Percentiles rank a stretch among this genome's conserved stretches.
These are phyloP conservation scores for Fistulinella cinereoalba DNA, from an alignment of 1,284 basidiomycete genomes.

Conservation along the genomic window DNA sequence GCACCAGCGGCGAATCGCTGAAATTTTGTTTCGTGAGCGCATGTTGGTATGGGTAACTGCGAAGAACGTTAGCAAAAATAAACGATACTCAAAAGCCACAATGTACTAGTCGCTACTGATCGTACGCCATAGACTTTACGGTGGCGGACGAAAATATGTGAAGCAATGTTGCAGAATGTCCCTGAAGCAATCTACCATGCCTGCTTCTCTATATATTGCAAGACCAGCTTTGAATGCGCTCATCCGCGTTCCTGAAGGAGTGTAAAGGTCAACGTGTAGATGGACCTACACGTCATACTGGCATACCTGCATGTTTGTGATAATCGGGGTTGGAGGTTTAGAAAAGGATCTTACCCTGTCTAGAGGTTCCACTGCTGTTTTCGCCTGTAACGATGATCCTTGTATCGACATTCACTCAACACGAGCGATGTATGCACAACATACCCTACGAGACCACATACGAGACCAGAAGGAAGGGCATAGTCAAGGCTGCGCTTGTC, in stretches of 20 bases:
- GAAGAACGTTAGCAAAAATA: not conserved
- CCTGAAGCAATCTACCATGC: conserved; percentile 87
- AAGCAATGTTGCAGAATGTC: conserved; percentile 82
- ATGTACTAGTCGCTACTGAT: conserved; percentile 72
- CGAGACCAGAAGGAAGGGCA: too few relatives aligned
- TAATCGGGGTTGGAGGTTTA: too few relatives aligned
- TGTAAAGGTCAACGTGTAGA: not conserved
- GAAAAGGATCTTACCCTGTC: too few relatives aligned
- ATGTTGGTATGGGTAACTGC: conserved; percentile 83
- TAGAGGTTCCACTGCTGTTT: too few relatives aligned
- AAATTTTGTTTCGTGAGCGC: conserved; percentile 72
- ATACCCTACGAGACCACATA: too few relatives aligned
- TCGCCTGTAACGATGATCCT: too few relatives aligned
- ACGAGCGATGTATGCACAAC: too few relatives aligned
- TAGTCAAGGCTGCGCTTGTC: too few relatives aligned
- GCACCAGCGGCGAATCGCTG: conserved; percentile 90
- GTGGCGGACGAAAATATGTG: conserved; percentile 92
- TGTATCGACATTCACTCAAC: too few relatives aligned
- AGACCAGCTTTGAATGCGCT: conserved; percentile 77
- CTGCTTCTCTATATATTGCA: conserved; percentile 75
- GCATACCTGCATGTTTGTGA: too few relatives aligned
- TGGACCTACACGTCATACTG: too few relatives aligned
- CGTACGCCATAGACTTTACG: conserved; percentile 98
- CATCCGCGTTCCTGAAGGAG: conserved; percentile 67
- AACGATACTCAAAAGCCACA: conserved; percentile 23